Conservation (phyloP, 176 grass and related monocot genomes). For the Carex cristatella region DNA sequence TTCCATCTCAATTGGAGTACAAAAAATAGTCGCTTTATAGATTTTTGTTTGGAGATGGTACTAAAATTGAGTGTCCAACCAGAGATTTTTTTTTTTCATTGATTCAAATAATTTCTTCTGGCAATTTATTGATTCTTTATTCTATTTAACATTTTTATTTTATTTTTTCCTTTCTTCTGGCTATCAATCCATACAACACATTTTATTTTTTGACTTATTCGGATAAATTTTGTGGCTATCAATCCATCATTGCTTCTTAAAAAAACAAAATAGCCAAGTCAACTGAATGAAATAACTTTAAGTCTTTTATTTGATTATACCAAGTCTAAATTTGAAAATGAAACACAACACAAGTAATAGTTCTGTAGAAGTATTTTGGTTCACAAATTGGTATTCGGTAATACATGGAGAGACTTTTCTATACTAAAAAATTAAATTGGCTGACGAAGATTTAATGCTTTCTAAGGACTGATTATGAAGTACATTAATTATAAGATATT, state of each 20-base stretch:
- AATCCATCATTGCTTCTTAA: background rate
- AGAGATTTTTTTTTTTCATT: too few relatives aligned
- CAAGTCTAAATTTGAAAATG: background rate
- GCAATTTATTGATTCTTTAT: too few relatives aligned
- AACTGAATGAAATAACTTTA: background rate
- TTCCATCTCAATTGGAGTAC: background rate
- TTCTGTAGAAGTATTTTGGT: background rate
- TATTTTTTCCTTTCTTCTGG: too few relatives aligned
- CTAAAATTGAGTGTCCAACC: too few relatives aligned
- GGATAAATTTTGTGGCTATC: background rate
- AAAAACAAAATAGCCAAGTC: background rate
- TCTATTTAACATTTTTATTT: too few relatives aligned
- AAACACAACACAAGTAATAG: background rate
- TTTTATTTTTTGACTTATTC: background rate
- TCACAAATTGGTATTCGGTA: background rate
- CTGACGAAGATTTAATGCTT: constrained; percentile 1
- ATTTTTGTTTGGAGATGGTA: too few relatives aligned
- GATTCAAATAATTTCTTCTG: too few relatives aligned
- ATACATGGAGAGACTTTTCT: background rate
- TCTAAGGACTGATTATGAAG: background rate
- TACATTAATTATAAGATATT: background rate
- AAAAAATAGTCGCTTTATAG: too few relatives aligned
- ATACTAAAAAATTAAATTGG: constrained; percentile 2
- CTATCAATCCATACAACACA: background rate
- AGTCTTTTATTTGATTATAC: background rate